These are phyloP conservation scores for Fibroporia radiculosa DNA, from an alignment of 768 basidiomycete species.

Conservation along the genomic window DNA sequence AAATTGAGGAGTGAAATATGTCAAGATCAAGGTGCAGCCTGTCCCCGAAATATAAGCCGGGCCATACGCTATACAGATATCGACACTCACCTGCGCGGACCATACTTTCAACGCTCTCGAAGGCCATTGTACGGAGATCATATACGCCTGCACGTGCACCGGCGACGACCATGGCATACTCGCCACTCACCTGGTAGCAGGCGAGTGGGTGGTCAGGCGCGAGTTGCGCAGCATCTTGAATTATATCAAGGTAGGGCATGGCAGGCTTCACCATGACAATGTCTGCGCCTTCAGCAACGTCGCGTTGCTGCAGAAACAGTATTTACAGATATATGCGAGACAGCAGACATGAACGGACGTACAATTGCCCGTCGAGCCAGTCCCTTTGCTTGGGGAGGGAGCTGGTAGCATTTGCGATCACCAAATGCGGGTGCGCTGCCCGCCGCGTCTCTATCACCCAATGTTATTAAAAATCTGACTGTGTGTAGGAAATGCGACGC, in stretches of 20 bases:
- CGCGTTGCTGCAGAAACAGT: conserved; percentile 57
- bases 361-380: conserved; percentile 92
- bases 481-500: conserved; percentile 17
- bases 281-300: conserved; percentile 87
- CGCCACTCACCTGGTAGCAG: conserved; percentile 95
- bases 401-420: conserved; percentile 95
- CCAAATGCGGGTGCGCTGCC: conserved; percentile 94
- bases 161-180: conserved; percentile 95
- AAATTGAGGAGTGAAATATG: conserved; percentile 96
- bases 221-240: conserved; percentile 77
- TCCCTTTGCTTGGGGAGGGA: conserved; percentile 82
- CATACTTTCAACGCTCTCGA: conserved; percentile 89
- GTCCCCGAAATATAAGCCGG: too few relatives aligned
- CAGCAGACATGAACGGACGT: conserved; percentile 23
- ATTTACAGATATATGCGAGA: neutral
- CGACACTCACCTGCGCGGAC: conserved; percentile 69
- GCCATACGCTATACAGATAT: neutral
- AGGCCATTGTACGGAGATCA: conserved; percentile 85
- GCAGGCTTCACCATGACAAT: conserved; percentile 99
- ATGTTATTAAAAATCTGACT: neutral
- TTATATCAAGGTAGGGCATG: conserved; percentile 93
- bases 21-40: conserved; percentile 87
- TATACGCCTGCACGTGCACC: conserved; percentile 94
- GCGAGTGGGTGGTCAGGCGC: conserved; percentile 89
- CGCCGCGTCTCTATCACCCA: conserved; percentile 77